These are phyloP conservation scores for Halophytophthora batemanensis DNA, from an alignment of 352 stramenopile species.

Conservation along the genomic window DNA sequence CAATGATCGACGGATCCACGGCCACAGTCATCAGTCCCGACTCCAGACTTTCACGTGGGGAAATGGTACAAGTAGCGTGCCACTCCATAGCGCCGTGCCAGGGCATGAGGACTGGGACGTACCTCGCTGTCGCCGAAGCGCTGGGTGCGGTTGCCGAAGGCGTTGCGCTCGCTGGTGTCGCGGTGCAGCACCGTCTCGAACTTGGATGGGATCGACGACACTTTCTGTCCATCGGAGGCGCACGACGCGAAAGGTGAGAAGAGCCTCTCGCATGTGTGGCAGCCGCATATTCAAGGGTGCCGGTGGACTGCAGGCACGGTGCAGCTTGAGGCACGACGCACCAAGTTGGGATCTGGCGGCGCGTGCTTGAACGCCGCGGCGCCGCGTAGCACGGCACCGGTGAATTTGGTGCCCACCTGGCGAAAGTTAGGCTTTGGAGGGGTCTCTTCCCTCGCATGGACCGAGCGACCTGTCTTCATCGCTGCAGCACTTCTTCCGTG, in stretches of 20 bases:
- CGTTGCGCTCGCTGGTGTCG: slow-evolving; percentile 56
- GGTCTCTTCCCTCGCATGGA: slow-evolving; percentile 14
- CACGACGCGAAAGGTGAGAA: not conserved
- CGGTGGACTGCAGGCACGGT: not conserved
- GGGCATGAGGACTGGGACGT: too few relatives aligned
- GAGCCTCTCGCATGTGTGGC: too few relatives aligned
- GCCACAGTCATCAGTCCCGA: not conserved
- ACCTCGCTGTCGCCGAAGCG: slow-evolving; percentile 64
- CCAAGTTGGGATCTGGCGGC: slow-evolving; percentile 17
- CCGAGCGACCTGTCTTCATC: slow-evolving; percentile 19
- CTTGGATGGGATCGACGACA: slow-evolving; percentile 78
- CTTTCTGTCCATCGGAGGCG: slow-evolving; percentile 24
- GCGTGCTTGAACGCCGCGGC: slow-evolving; percentile 14
- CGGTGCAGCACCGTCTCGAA: slow-evolving; percentile 70
- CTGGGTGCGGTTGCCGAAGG: slow-evolving; percentile 63
- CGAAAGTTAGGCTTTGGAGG: slow-evolving; percentile 50
- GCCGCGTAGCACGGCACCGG: slow-evolving; percentile 30
- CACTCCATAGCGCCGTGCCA: too few relatives aligned
- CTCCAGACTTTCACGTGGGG: too few relatives aligned
- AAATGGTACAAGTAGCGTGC: too few relatives aligned
- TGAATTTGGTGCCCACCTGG: slow-evolving; percentile 51
- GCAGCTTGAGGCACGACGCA: not conserved
- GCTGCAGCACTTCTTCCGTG: not conserved
- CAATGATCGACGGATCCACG: not conserved
- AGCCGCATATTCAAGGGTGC: too few relatives aligned